These are phyloP conservation scores for Candida vartiovaarae DNA, from an alignment of 805 yeast genomes.

Conservation along the genomic window DNA sequence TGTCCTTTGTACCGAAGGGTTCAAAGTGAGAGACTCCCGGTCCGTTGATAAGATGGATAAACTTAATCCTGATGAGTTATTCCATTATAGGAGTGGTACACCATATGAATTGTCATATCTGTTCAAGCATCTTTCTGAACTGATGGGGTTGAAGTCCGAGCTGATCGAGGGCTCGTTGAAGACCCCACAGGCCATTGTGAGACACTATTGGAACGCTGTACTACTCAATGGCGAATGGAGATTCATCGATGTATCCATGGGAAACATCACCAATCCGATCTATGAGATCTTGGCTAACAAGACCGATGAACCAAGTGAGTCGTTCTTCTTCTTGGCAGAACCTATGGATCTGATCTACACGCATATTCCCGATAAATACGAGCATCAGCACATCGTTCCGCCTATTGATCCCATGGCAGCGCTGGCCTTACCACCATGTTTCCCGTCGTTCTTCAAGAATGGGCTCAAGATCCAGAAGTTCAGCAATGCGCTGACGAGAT, in stretches of 20 bases:
- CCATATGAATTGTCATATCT: slow-evolving; percentile 72
- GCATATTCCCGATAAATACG: slow-evolving; percentile 75
- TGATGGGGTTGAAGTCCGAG: slow-evolving; percentile 66
- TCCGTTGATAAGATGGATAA: slow-evolving; percentile 15
- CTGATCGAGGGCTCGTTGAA: slow-evolving; percentile 79
- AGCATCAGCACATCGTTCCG: slow-evolving; percentile 82
- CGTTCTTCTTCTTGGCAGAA: slow-evolving; percentile 69
- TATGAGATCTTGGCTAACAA: slow-evolving; percentile 32
- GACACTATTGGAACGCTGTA: slow-evolving; percentile 88
- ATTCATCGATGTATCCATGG: slow-evolving; percentile 66
- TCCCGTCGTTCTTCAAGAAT: slow-evolving; percentile 68
- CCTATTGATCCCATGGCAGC: slow-evolving; percentile 75
- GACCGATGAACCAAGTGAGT: slow-evolving; percentile 26
- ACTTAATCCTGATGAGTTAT: slow-evolving; percentile 31
- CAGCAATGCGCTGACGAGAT: slow-evolving; percentile 68
- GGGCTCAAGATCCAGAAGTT: slow-evolving; percentile 55
- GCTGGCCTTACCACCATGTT: slow-evolving; percentile 76
- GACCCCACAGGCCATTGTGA: slow-evolving; percentile 62
- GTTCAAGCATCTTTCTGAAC: slow-evolving; percentile 63
- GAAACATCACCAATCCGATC: slow-evolving; percentile 49
- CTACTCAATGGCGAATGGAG: slow-evolving; percentile 72
- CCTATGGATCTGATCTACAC: slow-evolving; percentile 76
- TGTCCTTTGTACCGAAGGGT: slow-evolving; percentile 54
- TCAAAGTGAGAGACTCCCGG: slow-evolving; percentile 31
- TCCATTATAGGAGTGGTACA: slow-evolving; percentile 46